Conservation (phyloP, 805 yeast species). For the Millerago galiae region DNA sequence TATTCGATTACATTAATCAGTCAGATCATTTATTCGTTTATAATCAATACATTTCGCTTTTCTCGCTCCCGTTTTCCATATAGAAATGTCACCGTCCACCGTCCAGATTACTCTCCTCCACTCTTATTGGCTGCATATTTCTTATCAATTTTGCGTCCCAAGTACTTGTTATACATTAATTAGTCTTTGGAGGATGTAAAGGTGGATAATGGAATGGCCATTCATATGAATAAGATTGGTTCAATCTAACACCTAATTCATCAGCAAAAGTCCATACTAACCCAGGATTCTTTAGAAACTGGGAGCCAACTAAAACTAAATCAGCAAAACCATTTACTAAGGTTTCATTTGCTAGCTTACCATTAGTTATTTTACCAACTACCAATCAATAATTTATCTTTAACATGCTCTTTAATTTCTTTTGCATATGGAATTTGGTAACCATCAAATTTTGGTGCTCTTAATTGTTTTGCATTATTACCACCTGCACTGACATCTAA, state of each 20-base stretch:
- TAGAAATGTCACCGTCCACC: too few relatives aligned
- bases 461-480: constrained; percentile 27
- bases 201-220: constrained; percentile 25
- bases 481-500: constrained; percentile 55
- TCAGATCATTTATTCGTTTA: too few relatives aligned
- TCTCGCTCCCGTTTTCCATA: too few relatives aligned
- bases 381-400: constrained; percentile 36
- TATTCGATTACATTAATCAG: too few relatives aligned
- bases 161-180: too few relatives aligned
- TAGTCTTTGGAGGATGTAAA: too few relatives aligned
- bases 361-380: constrained; percentile 38
- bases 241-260: constrained; percentile 35
- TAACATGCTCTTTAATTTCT: constrained; percentile 37
- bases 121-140: too few relatives aligned
- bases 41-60: too few relatives aligned
- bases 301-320: constrained; percentile 39
- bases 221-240: constrained; percentile 30
- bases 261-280: constrained; percentile 46
- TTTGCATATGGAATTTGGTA: constrained; percentile 35
- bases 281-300: constrained; percentile 44
- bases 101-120: too few relatives aligned
- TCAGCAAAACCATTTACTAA: constrained; percentile 41
- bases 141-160: too few relatives aligned
- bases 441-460: constrained; percentile 22
- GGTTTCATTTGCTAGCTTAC: constrained; percentile 32